phyloP scores from a whole-genome alignment of 2,329 filamentous ascomycete genomes.

The Cercospora citrullina region DNA sequence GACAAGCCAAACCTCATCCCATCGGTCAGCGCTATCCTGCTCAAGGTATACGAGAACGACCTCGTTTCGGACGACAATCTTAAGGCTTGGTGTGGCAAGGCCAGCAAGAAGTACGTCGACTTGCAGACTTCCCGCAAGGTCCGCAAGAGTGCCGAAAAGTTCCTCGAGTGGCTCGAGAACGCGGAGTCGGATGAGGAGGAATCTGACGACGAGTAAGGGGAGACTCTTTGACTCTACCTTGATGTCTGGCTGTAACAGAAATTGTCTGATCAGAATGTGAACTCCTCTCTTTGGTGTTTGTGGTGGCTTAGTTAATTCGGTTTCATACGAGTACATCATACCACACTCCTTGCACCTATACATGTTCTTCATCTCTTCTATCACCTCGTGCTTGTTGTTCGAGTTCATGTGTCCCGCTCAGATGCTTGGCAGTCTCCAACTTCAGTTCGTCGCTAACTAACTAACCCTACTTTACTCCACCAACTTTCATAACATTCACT shows the following conservation, averaged over 20 bases:
- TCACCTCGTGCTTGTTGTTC: not conserved
- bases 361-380: not conserved
- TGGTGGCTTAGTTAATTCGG: constrained; percentile 12
- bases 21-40: constrained; percentile 80
- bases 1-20: constrained; percentile 76
- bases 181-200: constrained; percentile 35
- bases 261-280: constrained; percentile 18
- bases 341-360: constrained; percentile 8
- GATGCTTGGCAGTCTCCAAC: not conserved
- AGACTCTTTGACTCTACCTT: not conserved
- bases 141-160: constrained; percentile 88
- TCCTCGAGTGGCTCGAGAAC: constrained; percentile 83
- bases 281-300: constrained; percentile 15
- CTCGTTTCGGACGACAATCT: constrained; percentile 84
- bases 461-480: not conserved
- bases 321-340: constrained; percentile 11
- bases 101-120: constrained; percentile 98
- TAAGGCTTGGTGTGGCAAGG: constrained; percentile 88
- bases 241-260: constrained; percentile 9
- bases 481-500: not conserved
- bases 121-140: constrained; percentile 88
- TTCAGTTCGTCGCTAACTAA: not conserved
- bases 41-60: constrained; percentile 88
- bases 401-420: not conserved
- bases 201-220: constrained; percentile 27